Conservation (phyloP, 2,329 filamentous ascomycete genomes). For the Pseudopithomyces maydicus region DNA sequence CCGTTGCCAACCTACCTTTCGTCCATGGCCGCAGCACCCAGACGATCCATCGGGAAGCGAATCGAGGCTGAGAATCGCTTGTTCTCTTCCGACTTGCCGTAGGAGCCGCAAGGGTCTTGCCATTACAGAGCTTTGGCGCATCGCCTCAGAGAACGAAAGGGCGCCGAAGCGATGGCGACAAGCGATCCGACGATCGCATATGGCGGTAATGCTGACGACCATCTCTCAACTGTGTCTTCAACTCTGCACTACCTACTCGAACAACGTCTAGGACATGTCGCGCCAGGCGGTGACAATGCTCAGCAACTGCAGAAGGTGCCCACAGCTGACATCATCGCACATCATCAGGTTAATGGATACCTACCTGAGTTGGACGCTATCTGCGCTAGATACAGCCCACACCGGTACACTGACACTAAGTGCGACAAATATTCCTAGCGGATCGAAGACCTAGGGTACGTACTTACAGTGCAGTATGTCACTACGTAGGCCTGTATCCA, state of each 20-base stretch:
- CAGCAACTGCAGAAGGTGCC: background rate
- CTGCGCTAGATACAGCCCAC: background rate
- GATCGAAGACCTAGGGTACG: too few species aligned
- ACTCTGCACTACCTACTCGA: too few species aligned
- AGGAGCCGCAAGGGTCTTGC: conserved; percentile 3
- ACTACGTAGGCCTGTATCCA: too few species aligned
- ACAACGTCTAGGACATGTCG: background rate
- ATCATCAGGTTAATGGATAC: background rate
- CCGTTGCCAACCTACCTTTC: background rate
- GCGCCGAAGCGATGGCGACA: background rate
- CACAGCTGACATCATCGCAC: conserved; percentile 6
- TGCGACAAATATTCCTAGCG: background rate
- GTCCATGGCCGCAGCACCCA: background rate
- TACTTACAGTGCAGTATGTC: too few species aligned
- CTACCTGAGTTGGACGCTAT: background rate
- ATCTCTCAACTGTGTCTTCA: background rate
- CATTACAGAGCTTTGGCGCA: background rate
- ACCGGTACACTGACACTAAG: background rate
- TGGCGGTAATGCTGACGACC: background rate
- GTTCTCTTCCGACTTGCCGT: background rate
- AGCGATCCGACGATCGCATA: background rate
- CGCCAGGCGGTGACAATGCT: background rate
- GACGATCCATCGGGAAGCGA: background rate
- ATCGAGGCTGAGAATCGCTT: conserved; percentile 1
- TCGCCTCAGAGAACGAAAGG: background rate